Base-by-base conservation (phyloP, 805 yeast genomes). In the Alloascoidea hylecoeti region DNA sequence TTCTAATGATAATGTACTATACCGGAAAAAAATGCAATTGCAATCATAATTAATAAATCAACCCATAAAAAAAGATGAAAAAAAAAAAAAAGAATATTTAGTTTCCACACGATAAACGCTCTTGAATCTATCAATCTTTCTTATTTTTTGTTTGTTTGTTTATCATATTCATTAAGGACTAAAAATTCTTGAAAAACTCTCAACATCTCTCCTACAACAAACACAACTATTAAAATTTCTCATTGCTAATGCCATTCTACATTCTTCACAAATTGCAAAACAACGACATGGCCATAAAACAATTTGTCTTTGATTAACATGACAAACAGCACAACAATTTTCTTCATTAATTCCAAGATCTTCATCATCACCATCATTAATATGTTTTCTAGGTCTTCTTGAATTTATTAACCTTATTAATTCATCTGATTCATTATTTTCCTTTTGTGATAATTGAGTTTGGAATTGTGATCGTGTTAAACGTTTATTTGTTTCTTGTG, bases 261-360 rank as follows among this genome's bases (percentile, higher is more conserved):
- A 88, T 17, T 71, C 68, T 45, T 86, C 95, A 55, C 96, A 88
- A 3, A 88, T 63, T 0, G 95, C 86, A 40, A 88, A 72, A 55
- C 96, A 88, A 47, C 75, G 72, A 52, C 96, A 88, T 0, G 96
- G 96, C 96, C 96, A 88, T 2, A 89, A 61, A 5, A 88, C 75
- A 33, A 88, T 71, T 41, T 78, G 81, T 45, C 96, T 65, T 3
- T 75, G 70, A 41, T 78, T 73, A 3, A 68, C 64, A 46, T 80
- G 89, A 53, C 96, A 88, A 2, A 88, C 78, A 4, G 83, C 94
- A 57, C 96, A 86, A 57, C 47, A 17, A 54, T 53, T 4, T 18
- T 53, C 44, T 4, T 56, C 61, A n/a, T n/a, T n/a, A n/a, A n/a
- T n/a, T n/a, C n/a, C n/a, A n/a, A n/a, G n/a, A 4, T 55, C 60